Conservation (phyloP, 1,284 basidiomycete species). For the Ustilago nuda region DNA sequence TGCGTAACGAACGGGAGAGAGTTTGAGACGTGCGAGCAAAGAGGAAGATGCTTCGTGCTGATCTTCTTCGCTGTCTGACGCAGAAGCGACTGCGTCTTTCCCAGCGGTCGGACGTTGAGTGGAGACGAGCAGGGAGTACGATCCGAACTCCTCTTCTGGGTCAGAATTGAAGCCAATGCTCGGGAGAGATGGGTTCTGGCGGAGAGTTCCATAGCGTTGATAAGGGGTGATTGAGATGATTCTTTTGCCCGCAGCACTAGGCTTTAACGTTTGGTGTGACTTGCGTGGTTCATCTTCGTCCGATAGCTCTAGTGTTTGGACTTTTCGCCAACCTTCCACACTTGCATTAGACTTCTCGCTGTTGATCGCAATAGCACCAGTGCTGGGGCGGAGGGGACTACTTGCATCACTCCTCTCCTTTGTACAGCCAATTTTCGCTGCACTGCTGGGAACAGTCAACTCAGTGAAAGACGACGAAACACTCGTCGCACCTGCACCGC, state of each 20-base stretch:
- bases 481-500: neutral
- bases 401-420: neutral
- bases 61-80: slow-evolving; percentile 7
- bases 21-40: slow-evolving; percentile 28
- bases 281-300: slow-evolving; percentile 27
- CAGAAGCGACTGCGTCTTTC: slow-evolving; percentile 17
- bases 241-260: slow-evolving; percentile 1
- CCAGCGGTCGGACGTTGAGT: neutral
- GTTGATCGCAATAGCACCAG: neutral
- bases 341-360: neutral
- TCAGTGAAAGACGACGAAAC: slow-evolving; percentile 34
- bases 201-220: slow-evolving; percentile 34
- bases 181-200: neutral
- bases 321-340: slow-evolving; percentile 15
- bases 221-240: slow-evolving; percentile 44
- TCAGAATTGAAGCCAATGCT: neutral
- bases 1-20: slow-evolving; percentile 27
- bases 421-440: neutral
- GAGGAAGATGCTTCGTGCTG: slow-evolving; percentile 5
- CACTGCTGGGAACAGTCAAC: slow-evolving; percentile 32
- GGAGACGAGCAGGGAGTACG: slow-evolving; percentile 1
- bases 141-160: slow-evolving; percentile 19
- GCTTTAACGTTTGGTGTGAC: neutral
- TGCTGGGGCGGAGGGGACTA: slow-evolving; percentile 2
- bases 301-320: slow-evolving; percentile 31